Percentiles rank a stretch among this genome's conserved stretches.
These are phyloP conservation scores for Pseudogymnoascus sp. DNA, from an alignment of 2,329 filamentous ascomycete species.

Conservation along the genomic window DNA sequence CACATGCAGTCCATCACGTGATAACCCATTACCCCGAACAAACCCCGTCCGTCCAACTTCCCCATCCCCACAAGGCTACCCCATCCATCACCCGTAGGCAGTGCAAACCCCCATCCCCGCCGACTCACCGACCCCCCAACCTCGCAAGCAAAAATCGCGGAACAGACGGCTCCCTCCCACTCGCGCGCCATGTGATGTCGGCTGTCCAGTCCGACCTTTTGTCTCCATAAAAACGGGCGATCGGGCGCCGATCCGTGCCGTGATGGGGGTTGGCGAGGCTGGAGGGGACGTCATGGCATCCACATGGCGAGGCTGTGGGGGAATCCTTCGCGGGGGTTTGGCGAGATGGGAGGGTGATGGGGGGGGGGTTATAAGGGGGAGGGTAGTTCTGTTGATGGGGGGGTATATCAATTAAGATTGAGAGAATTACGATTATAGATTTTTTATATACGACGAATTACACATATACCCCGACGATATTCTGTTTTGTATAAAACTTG, in stretches of 20 bases:
- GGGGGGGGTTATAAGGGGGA: background rate
- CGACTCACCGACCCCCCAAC: background rate
- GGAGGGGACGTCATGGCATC: background rate
- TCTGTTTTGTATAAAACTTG: too few species aligned
- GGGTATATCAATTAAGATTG: too few species aligned
- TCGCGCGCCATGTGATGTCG: background rate
- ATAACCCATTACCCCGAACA: background rate
- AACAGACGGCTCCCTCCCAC: background rate
- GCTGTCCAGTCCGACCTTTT: too few species aligned
- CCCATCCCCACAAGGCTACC: background rate
- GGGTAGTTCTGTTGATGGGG: background rate
- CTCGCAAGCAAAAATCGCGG: background rate
- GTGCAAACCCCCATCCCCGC: background rate
- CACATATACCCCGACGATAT: too few species aligned
- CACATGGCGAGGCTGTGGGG: background rate
- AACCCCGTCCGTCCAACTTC: background rate
- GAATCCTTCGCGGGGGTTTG: background rate
- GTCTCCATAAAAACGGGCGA: background rate
- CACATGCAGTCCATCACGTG: background rate
- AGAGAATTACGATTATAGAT: too few species aligned
- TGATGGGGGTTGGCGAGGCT: background rate
- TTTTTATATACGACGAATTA: too few species aligned
- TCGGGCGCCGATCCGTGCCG: background rate
- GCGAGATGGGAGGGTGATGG: background rate
- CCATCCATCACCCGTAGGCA: background rate